phyloP scores from a whole-genome alignment of 306 rosid genomes.

The Luffa aegyptiaca region DNA sequence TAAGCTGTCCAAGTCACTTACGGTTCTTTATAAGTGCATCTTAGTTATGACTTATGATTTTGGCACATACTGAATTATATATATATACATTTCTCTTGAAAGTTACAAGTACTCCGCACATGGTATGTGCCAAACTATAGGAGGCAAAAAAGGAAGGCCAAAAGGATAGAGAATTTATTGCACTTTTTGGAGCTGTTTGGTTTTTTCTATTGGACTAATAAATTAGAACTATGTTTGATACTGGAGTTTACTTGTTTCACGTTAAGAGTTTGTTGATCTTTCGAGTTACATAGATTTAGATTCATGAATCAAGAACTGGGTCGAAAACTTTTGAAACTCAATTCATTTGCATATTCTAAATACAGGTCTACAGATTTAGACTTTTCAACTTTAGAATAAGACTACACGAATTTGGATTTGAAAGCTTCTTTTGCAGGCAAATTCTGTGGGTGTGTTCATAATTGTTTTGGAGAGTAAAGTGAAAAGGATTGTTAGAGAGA shows the following conservation, averaged over 20 bases:
- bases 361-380: neutral
- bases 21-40: conserved; percentile 1
- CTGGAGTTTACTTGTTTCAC: neutral
- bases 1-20: neutral
- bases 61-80: neutral
- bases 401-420: neutral
- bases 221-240: neutral
- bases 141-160: neutral
- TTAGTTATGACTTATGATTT: neutral
- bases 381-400: neutral
- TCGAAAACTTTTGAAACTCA: neutral
- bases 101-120: neutral
- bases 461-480: neutral
- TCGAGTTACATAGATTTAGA: no score
- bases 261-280: neutral
- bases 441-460: neutral
- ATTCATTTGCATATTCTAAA: neutral
- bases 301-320: neutral
- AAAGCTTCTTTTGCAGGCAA: neutral
- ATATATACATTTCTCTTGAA: neutral
- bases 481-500: neutral
- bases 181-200: neutral
- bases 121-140: neutral
- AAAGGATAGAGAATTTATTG: neutral
- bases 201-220: neutral